A percentile compares a stretch with the other conserved stretches of the same genome.
These are phyloP conservation scores for Russula griseocarnosa DNA, from an alignment of 768 basidiomycete species.

Conservation along the genomic window DNA sequence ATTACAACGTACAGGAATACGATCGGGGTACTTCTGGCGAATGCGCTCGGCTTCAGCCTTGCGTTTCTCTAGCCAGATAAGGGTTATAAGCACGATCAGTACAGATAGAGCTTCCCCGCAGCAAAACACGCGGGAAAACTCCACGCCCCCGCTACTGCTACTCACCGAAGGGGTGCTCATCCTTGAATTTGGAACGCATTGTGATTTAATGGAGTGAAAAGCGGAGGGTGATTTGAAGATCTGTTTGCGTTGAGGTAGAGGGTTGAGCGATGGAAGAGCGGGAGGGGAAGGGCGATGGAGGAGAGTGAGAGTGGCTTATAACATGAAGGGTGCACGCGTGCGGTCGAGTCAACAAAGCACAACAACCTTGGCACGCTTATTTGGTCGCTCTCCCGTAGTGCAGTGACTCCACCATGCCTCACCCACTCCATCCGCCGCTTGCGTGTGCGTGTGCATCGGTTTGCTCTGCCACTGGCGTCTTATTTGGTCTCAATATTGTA, in stretches of 20 bases:
- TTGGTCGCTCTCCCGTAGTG: not conserved
- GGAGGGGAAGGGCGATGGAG: not conserved
- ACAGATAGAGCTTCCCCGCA: constrained; percentile 34
- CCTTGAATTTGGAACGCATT: constrained; percentile 97
- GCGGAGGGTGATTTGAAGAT: not conserved
- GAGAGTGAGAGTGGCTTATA: constrained; percentile 21
- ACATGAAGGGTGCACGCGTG: constrained; percentile 7
- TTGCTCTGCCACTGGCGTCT: not conserved
- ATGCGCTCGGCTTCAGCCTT: constrained; percentile 99
- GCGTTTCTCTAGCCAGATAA: constrained; percentile 75
- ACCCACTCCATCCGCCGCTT: not conserved
- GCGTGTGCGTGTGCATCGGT: not conserved
- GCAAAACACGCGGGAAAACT: constrained; percentile 27
- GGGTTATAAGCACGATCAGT: constrained; percentile 34
- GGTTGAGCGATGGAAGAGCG: not conserved
- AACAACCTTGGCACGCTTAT: constrained; percentile 20
- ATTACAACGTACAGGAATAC: constrained; percentile 78
- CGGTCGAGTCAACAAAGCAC: constrained; percentile 26
- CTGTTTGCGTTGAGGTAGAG: constrained; percentile 21
- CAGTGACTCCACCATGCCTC: not conserved
- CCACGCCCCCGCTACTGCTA: constrained; percentile 24
- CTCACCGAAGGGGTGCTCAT: constrained; percentile 97
- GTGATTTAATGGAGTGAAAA: constrained; percentile 24
- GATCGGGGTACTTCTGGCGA: constrained; percentile 96
- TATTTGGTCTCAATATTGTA: not conserved